These are phyloP conservation scores for Atkinsonella hypoxylon DNA, from an alignment of 2,329 filamentous ascomycete genomes.

Conservation along the genomic window DNA sequence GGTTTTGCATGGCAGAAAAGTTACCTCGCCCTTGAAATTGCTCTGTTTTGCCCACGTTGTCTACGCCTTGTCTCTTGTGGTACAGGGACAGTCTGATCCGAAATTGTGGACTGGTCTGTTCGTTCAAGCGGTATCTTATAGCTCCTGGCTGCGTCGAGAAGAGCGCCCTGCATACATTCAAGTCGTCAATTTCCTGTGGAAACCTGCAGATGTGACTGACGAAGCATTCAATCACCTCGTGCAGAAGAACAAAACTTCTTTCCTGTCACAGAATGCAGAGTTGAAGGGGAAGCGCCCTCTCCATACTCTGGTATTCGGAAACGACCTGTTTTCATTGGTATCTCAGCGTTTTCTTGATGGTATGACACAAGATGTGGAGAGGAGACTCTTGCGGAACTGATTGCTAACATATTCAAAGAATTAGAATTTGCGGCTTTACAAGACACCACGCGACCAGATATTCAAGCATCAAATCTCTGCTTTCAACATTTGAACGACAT, in stretches of 20 bases:
- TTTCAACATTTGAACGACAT: slow-evolving; percentile 27
- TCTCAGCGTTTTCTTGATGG: slow-evolving; percentile 40
- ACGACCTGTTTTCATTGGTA: slow-evolving; percentile 28
- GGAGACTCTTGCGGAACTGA: background rate
- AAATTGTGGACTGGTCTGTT: slow-evolving; percentile 29
- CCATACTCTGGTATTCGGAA: background rate
- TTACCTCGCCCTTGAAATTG: slow-evolving; percentile 28
- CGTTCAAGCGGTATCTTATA: slow-evolving; percentile 33
- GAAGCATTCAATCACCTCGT: slow-evolving; percentile 19
- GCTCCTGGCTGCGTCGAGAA: slow-evolving; percentile 23
- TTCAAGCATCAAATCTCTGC: slow-evolving; percentile 29
- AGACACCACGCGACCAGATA: slow-evolving; percentile 15
- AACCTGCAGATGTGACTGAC: slow-evolving; percentile 25
- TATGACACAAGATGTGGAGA: slow-evolving; percentile 15
- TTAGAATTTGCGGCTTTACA: slow-evolving; percentile 32
- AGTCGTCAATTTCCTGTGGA: slow-evolving; percentile 36
- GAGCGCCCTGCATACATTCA: slow-evolving; percentile 29
- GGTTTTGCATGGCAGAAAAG: slow-evolving; percentile 26
- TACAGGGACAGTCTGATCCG: slow-evolving; percentile 29
- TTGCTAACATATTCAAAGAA: slow-evolving; percentile 21
- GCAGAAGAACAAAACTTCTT: slow-evolving; percentile 10
- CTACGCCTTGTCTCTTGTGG: slow-evolving; percentile 36
- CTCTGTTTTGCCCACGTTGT: slow-evolving; percentile 41
- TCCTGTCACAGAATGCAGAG: slow-evolving; percentile 14
- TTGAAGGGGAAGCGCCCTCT: slow-evolving; percentile 32